phyloP scores from a whole-genome alignment of 305 asterid species.

The Nicotiana rustica region DNA sequence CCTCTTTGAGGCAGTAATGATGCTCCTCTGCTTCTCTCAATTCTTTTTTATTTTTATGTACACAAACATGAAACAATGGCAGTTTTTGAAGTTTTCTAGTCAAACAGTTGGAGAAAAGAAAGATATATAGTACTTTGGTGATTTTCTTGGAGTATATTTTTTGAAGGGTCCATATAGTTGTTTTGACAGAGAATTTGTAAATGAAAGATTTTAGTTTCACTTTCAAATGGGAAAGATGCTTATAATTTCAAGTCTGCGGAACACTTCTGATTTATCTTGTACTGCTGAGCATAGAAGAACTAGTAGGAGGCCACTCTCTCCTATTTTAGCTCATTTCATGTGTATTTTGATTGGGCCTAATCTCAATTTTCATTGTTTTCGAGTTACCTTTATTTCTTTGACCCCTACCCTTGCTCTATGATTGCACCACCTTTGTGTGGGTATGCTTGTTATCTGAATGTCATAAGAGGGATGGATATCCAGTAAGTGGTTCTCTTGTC shows the following conservation, averaged over 20 bases:
- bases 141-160: slow-evolving; percentile 13
- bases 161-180: neutral
- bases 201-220: neutral
- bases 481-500: neutral
- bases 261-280: slow-evolving; percentile 28
- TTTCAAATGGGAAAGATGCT: slow-evolving; percentile 13
- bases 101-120: slow-evolving; percentile 56
- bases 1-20: slow-evolving; percentile 85
- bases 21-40: slow-evolving; percentile 88
- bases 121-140: slow-evolving; percentile 51
- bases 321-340: neutral
- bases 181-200: neutral
- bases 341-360: neutral
- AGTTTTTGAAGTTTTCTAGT: slow-evolving; percentile 47
- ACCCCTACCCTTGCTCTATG: neutral
- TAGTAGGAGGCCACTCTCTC: slow-evolving; percentile 1
- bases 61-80: slow-evolving; percentile 74
- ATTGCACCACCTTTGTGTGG: neutral
- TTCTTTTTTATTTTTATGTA: slow-evolving; percentile 60
- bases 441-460: neutral
- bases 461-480: neutral
- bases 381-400: slow-evolving; percentile 1
- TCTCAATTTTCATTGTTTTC: neutral
- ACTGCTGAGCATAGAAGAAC: slow-evolving; percentile 19
- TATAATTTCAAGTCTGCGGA: neutral